Evolutionary conservation across 441 rosid species (phyloP), one percentile per base, ranked within the genome.

Genomic region (Gossypium trilobum): DNA sequence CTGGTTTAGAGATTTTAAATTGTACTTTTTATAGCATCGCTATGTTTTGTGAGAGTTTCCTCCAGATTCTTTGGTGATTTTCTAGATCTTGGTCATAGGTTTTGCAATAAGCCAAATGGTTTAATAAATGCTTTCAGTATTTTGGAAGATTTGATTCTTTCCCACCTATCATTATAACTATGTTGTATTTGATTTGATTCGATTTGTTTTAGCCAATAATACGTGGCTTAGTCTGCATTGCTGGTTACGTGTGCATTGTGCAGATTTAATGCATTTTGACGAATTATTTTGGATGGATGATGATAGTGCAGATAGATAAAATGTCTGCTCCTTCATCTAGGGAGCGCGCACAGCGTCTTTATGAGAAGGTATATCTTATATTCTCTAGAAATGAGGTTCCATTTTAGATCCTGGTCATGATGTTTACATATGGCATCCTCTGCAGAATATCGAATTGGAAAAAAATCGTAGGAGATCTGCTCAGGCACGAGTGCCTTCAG

Each of bases 251-350:
- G 39, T 74, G 13, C 33, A 23, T 76, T 50, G 56, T 81, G 81
- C 81, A 88, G 90, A 68, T 62, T 76, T 72, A 68, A 48, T 77
- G 74, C 77, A 69, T 50, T 69, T 71, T 61, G 76, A 77, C 70
- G 71, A 36, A 73, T 65, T 48, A 65, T 13, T 51, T 78, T 82
- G 85, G 78, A 87, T 90, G 92, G 89, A 85, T 90, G 83, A 85
- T 91, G 89, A 74, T 84, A 72, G 79, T 82, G 82, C 85, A 82
- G 86, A 90, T 86, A 89, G 98, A 91, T 92, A 91, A 90, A 73
- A 82, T 80, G 87, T 87, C 91, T 70, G 86, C 87, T 87, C 84
- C 83, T 75, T 79, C 89, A 16, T 73, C 96, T 51, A 29, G 84
- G 95, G 97, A 90, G 88, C 89, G 87, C 44, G 96, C 90, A 2